Conservation (phyloP, 495 filamentous ascomycete species). For the Baudoinia panamericana region DNA sequence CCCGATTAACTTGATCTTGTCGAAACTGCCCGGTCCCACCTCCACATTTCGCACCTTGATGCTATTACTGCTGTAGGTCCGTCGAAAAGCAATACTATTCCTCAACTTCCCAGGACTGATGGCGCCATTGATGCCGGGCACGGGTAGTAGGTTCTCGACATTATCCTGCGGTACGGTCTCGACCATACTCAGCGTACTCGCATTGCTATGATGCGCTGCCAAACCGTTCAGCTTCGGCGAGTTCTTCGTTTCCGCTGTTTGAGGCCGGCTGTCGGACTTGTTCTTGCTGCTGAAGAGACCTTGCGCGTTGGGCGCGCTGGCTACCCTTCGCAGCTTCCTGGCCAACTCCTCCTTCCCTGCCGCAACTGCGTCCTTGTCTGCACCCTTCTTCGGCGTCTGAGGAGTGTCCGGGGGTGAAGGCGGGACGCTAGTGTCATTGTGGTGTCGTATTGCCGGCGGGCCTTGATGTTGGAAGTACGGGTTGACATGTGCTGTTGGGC, state of each 20-base stretch:
- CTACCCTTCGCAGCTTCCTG: conserved; percentile 80
- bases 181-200: conserved; percentile 44
- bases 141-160: conserved; percentile 27
- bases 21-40: conserved; percentile 88
- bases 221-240: conserved; percentile 56
- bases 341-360: conserved; percentile 82
- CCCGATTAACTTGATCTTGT: conserved; percentile 98
- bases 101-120: conserved; percentile 42
- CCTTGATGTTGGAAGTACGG: conserved; percentile 97
- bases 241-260: conserved; percentile 47
- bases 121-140: conserved; percentile 38
- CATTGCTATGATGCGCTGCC: conserved; percentile 38
- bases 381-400: conserved; percentile 41
- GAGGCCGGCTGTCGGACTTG: conserved; percentile 37
- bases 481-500: conserved; percentile 88
- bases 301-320: conserved; percentile 93
- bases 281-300: conserved; percentile 51
- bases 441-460: conserved; percentile 80
- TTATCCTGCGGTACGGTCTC: conserved; percentile 31
- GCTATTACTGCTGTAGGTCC: conserved; percentile 97
- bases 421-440: conserved; percentile 88
- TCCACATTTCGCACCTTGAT: conserved; percentile 97
- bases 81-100: conserved; percentile 59
- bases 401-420: conserved; percentile 94
- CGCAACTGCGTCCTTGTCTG: conserved; percentile 56